These are phyloP conservation scores for Hondaea fermentalgiana DNA, from an alignment of 108 stramenopile genomes.

Conservation along the genomic window DNA sequence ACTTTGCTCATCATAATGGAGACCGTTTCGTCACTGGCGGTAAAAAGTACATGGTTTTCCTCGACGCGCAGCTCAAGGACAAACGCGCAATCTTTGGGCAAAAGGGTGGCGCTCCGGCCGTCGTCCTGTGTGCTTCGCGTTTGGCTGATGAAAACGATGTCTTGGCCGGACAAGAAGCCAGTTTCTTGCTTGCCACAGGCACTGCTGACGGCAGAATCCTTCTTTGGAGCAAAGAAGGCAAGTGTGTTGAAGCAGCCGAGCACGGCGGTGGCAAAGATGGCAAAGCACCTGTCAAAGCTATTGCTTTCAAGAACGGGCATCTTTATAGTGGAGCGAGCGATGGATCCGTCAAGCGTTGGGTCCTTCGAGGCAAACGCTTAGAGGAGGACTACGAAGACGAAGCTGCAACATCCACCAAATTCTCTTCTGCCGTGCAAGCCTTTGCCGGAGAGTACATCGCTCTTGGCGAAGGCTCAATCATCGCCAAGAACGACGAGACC, in stretches of 20 bases:
- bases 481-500: background rate
- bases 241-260: background rate
- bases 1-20: background rate
- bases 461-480: background rate
- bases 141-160: background rate
- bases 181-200: background rate
- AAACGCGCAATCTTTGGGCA: background rate
- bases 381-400: background rate
- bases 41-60: slow-evolving; percentile 9
- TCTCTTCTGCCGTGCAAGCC: background rate
- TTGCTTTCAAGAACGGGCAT: background rate
- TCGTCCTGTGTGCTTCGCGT: background rate
- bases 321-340: background rate
- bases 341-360: background rate
- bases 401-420: background rate
- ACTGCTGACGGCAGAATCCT: background rate
- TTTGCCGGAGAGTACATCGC: background rate
- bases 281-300: background rate
- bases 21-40: slow-evolving; percentile 34
- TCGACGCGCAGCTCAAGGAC: background rate
- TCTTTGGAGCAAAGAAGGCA: background rate
- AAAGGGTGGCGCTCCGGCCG: background rate
- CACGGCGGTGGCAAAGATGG: background rate
- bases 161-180: no score
- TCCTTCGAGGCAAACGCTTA: background rate